Base-by-base conservation (phyloP, 768 basidiomycete species). In the Pleurotus salmoneostramineus region DNA sequence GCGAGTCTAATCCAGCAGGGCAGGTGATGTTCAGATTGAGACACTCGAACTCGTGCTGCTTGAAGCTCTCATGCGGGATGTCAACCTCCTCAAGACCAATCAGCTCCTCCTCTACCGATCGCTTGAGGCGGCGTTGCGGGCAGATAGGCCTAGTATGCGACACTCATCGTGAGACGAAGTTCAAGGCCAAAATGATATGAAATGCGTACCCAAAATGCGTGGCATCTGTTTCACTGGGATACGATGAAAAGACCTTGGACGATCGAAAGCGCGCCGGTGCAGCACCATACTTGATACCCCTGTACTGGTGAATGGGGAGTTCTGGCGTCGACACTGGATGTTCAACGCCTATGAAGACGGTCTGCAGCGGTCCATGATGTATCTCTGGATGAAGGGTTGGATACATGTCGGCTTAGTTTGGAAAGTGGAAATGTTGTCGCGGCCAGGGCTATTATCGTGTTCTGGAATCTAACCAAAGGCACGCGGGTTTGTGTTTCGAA, bases 1-100 rank as follows among this genome's bases (percentile, higher is more conserved):
- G 72, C 3, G 78, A 63, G 3, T 69, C 74, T 15, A 84, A 73
- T 14, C 80, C 82, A 27, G 79, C 83, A 7, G 90, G 90, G 57
- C 82, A 81, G n/a, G 88, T 89, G 54, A 92, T 88, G 69, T 89
- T 91, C 59, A 92, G 69, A 66, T 91, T 92, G 21, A 91, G 74
- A 69, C 90, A 92, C 54, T 89, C 86, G 37, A 91, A 89, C 69
- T 92, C 90, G 67, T 89, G 80, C 51, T 88, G 84, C 61, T 77
- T 77, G 36, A 88, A 71, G 10, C 69, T 63, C 66, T 87, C 85
- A 49, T 72, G 69, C 0, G 87, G 84, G 5, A 81, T 70, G 34
- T 81, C 78, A 8, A 77, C 75, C 17, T 78, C 76, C 10, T 80
- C 67, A 14, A 89, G 71, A 44, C 83, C 83, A 42, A 89, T 83